Evolutionary conservation across 306 rosid genomes (phyloP).

Genomic region (Vigna unguiculata): DNA sequence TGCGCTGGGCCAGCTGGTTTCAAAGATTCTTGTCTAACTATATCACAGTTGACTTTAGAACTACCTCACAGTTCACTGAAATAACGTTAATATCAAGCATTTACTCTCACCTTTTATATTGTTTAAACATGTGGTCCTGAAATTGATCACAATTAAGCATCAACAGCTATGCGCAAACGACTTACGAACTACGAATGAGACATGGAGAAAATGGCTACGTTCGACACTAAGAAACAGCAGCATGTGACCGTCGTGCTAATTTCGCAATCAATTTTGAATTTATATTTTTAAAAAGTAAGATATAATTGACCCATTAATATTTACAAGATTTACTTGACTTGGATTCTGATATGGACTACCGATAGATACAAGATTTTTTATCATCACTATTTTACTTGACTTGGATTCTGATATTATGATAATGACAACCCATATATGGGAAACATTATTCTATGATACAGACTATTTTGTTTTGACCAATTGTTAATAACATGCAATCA

Average conservation of each 20-base stretch:
- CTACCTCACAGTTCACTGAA: constrained; percentile 26
- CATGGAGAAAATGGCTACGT: neutral
- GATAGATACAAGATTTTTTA: neutral
- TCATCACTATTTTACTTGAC: constrained; percentile 3
- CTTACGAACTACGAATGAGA: neutral
- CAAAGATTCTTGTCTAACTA: neutral
- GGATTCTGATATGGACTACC: neutral
- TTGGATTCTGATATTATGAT: neutral
- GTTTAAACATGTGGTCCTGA: neutral
- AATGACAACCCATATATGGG: neutral
- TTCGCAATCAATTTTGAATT: neutral
- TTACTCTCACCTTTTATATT: constrained; percentile 5
- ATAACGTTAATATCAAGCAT: constrained; percentile 22
- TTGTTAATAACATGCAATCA: neutral
- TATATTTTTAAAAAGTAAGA: neutral
- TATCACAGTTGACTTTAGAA: constrained; percentile 18
- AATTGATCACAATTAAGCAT: neutral
- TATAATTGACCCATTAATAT: neutral
- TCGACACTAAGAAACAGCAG: neutral
- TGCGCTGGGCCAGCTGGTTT: constrained; percentile 24
- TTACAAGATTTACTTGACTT: constrained; percentile 1
- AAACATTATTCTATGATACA: no score
- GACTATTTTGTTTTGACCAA: neutral
- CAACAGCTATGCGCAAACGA: neutral
- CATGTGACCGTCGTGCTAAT: constrained; percentile 1